These are phyloP conservation scores for Naganishia liquefaciens DNA, from an alignment of 1,284 basidiomycete species.

Conservation along the genomic window DNA sequence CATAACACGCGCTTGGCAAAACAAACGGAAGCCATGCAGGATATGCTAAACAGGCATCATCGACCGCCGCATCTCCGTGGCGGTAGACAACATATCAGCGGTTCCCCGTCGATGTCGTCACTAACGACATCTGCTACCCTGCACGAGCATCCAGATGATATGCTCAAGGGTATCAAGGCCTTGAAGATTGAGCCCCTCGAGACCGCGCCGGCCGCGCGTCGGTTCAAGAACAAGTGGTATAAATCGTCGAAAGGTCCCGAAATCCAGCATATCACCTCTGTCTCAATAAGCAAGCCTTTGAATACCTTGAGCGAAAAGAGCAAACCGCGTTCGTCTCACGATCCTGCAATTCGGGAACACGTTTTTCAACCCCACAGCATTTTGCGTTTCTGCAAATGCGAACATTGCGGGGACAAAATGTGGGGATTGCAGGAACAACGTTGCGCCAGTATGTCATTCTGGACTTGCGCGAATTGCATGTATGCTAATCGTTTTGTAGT, in stretches of 20 bases:
- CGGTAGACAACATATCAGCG: conserved; percentile 41
- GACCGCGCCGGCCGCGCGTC: conserved; percentile 51
- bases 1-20: conserved; percentile 76
- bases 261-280: conserved; percentile 36
- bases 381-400: conserved; percentile 84
- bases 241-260: conserved; percentile 55
- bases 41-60: conserved; percentile 40
- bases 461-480: neutral
- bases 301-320: conserved; percentile 35
- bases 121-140: conserved; percentile 48
- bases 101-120: conserved; percentile 54
- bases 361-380: conserved; percentile 87
- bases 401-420: conserved; percentile 96
- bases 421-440: conserved; percentile 90
- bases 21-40: conserved; percentile 64
- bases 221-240: conserved; percentile 59
- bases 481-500: conserved; percentile 39
- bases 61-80: conserved; percentile 26
- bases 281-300: conserved; percentile 45
- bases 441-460: conserved; percentile 68
- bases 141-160: conserved; percentile 49
- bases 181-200: conserved; percentile 54
- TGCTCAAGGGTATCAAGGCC: conserved; percentile 19
- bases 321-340: conserved; percentile 45
- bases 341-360: conserved; percentile 63